phyloP scores from a whole-genome alignment of 2,329 filamentous ascomycete genomes.

The Colletotrichum sp. region DNA sequence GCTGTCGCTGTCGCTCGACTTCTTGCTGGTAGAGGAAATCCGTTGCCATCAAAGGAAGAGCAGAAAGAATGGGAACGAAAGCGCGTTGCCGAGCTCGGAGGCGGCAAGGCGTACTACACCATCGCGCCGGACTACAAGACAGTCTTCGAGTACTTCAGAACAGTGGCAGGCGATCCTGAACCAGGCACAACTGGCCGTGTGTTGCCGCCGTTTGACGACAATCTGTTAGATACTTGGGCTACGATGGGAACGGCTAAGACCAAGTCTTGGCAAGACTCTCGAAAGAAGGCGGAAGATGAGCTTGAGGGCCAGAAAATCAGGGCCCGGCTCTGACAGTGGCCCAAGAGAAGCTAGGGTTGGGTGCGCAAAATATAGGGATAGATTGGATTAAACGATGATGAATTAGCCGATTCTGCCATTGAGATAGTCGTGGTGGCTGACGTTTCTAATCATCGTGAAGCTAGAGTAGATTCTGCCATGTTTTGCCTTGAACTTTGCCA shows the following conservation, averaged over 20 bases:
- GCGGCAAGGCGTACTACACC: constrained; percentile 37
- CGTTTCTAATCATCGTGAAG: neutral
- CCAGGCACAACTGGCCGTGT: constrained; percentile 39
- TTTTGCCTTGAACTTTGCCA: neutral
- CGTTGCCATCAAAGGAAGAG: constrained; percentile 29
- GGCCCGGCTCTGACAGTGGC: neutral
- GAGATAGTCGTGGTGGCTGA: too few species aligned
- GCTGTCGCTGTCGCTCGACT: constrained; percentile 39
- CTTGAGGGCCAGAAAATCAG: neutral
- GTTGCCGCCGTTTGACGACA: constrained; percentile 45
- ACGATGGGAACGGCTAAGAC: constrained; percentile 33
- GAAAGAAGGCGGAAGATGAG: constrained; percentile 30
- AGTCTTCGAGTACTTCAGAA: constrained; percentile 43
- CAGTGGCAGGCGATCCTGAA: constrained; percentile 45
- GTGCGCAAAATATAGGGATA: neutral
- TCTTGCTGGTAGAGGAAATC: constrained; percentile 33
- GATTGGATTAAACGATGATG: neutral
- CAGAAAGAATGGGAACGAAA: constrained; percentile 36
- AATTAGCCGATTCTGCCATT: neutral
- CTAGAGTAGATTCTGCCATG: neutral
- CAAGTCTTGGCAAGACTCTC: constrained; percentile 30
- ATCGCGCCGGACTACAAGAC: constrained; percentile 38
- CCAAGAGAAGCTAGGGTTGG: neutral
- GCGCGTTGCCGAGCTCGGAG: constrained; percentile 29
- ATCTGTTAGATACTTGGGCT: constrained; percentile 38